Evolutionary conservation across 2,329 filamentous ascomycete species (phyloP).

Genomic region (Chaetomium globosum): DNA sequence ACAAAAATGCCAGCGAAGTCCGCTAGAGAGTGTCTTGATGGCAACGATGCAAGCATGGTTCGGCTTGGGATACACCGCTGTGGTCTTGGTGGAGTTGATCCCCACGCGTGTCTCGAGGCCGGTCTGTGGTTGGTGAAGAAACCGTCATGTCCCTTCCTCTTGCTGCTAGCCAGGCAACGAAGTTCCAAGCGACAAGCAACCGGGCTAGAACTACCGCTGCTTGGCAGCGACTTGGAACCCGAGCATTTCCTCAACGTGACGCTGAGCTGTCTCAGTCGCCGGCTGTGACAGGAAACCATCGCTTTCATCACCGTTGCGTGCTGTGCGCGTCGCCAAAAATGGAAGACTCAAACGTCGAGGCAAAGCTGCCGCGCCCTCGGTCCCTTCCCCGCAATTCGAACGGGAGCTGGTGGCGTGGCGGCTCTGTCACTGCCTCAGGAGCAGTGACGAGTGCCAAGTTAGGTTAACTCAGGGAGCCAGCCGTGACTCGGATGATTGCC

Average conservation of each 20-base stretch:
- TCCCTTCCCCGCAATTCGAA: not conserved
- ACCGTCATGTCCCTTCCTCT: not conserved
- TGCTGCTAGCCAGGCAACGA: conserved; percentile 2
- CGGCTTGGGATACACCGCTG: conserved; percentile 18
- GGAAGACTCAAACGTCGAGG: not conserved
- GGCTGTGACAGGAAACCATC: not conserved
- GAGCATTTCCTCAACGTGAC: conserved; percentile 7
- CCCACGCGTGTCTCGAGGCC: conserved; percentile 26
- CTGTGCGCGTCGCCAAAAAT: not conserved
- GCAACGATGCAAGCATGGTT: conserved; percentile 1
- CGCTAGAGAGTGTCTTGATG: not conserved
- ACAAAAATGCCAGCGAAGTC: not conserved
- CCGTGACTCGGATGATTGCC: not conserved
- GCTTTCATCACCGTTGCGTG: not conserved
- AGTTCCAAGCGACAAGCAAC: conserved; percentile 17
- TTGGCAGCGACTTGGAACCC: conserved; percentile 22
- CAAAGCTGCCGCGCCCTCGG: not conserved
- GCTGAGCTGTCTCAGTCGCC: conserved; percentile 9
- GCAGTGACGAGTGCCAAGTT: not conserved
- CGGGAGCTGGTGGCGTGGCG: not conserved
- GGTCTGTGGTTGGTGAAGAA: conserved; percentile 28
- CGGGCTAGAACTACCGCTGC: conserved; percentile 24
- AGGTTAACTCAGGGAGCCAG: not conserved
- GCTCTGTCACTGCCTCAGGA: not conserved
- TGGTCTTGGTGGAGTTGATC: conserved; percentile 17